Base-by-base conservation (phyloP, 2,329 filamentous ascomycete species). In the Claviceps sp. region DNA sequence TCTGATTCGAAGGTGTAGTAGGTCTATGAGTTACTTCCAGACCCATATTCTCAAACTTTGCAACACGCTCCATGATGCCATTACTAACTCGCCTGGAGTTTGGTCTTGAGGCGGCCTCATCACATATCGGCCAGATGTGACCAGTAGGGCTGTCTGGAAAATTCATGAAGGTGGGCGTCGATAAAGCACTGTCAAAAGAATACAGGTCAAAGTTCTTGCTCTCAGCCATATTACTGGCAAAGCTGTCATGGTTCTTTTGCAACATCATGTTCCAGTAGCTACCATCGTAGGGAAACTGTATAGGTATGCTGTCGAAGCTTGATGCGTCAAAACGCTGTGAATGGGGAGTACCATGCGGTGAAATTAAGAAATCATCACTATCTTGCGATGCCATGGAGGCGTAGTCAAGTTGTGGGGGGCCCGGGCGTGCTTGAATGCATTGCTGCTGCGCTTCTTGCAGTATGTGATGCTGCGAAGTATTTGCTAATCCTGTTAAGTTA, bases 401-500 rank as follows among this genome's bases (percentile, higher is more conserved):
- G 54, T 64, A 58, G 44, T 58, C 40, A 50, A 52, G n/a, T 39
- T 54, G 52, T 50, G 63, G 53, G 64, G 62, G 58, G 78, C 85
- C 83, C 80, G 85, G 85, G 81, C 86, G 82, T 79, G 80, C 79
- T 78, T 70, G 68, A 56, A 82, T 78, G 79, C 80, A 81, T 76
- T 89, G 86, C 83, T 87, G 82, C 80, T 91, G 88, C 82, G 85
- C 79, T 86, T 87, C 86, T 84, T 84, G 85, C 83, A 88, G 79
- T 73, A 81, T 77, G 51, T 61, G 59, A 79, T 88, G 85, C 79
- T 90, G 86, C 78, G 74, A 72, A 61, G 55, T 60, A 54, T 58
- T 71, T 72, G 77, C 61, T 74, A 74, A 70, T 77, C 73, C 73
- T 74, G 71, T 66, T 66, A 73, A 68, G 71, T 76, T 79, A 71